phyloP scores from a whole-genome alignment of 331 rosid species.

The Quercus phellos region DNA sequence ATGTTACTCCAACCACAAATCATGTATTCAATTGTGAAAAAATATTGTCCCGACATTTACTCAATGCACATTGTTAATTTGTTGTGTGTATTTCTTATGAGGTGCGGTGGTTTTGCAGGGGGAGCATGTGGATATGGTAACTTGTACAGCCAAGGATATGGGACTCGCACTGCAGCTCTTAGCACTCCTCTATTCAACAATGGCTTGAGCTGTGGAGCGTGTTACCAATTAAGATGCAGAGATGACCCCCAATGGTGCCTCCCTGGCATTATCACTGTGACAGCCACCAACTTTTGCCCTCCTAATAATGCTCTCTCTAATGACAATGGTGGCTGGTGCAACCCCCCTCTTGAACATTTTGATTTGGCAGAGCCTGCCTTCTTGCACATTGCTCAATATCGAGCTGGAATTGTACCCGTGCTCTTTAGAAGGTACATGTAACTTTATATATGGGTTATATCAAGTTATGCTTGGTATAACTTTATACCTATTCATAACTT shows the following conservation, averaged over 20 bases:
- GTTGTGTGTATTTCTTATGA: neutral
- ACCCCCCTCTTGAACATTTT: slow-evolving; percentile 42
- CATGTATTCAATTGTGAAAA: too few relatives aligned
- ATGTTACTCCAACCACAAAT: too few relatives aligned
- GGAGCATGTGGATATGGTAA: slow-evolving; percentile 61
- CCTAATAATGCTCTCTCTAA: slow-evolving; percentile 29
- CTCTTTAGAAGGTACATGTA: slow-evolving; percentile 33
- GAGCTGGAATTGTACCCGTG: slow-evolving; percentile 47
- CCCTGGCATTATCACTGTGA: slow-evolving; percentile 26
- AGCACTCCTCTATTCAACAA: slow-evolving; percentile 36
- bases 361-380: slow-evolving; percentile 46
- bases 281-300: slow-evolving; percentile 52
- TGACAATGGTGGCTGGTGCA: slow-evolving; percentile 57
- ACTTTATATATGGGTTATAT: neutral
- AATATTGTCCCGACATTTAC: too few relatives aligned
- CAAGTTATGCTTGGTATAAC: too few relatives aligned
- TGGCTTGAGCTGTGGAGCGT: slow-evolving; percentile 45
- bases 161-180: slow-evolving; percentile 37
- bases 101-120: slow-evolving; percentile 18
- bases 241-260: slow-evolving; percentile 40
- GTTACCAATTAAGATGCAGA: slow-evolving; percentile 34
- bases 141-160: slow-evolving; percentile 38
- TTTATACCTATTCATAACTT: too few relatives aligned
- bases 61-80: neutral
- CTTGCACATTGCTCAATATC: slow-evolving; percentile 30